Percentiles rank a stretch among this genome's conserved stretches.
phyloP scores from a whole-genome alignment of 2,329 filamentous ascomycete species.

The Alternaria incomplexa region DNA sequence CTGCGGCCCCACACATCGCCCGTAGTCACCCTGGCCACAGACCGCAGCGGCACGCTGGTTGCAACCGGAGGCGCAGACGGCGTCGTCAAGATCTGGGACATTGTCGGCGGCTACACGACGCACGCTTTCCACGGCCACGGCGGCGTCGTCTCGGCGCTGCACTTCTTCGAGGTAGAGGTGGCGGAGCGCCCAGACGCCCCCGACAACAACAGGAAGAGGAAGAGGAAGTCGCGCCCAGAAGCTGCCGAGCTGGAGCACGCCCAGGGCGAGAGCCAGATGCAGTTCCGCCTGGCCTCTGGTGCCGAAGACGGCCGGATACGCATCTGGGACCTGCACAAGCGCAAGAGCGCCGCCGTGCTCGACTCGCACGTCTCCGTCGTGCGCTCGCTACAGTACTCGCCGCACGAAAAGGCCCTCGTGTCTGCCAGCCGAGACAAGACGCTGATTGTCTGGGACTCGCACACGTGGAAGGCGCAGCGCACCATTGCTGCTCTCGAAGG shows the following conservation, averaged over 20 bases:
- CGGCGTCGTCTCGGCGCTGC: slow-evolving; percentile 86
- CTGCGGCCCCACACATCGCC: slow-evolving; percentile 90
- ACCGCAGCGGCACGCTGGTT: slow-evolving; percentile 85
- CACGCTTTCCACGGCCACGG: slow-evolving; percentile 95
- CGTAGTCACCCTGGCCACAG: slow-evolving; percentile 83
- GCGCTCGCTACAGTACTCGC: slow-evolving; percentile 82
- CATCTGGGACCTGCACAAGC: slow-evolving; percentile 89
- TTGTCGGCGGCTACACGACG: slow-evolving; percentile 85
- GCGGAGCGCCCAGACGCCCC: slow-evolving; percentile 54
- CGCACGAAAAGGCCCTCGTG: slow-evolving; percentile 74
- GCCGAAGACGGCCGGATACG: slow-evolving; percentile 92
- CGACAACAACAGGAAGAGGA: slow-evolving; percentile 47
- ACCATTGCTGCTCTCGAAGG: slow-evolving; percentile 85
- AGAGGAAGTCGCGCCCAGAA: slow-evolving; percentile 53
- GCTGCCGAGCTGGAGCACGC: slow-evolving; percentile 50
- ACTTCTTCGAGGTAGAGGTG: slow-evolving; percentile 81
- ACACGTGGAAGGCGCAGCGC: slow-evolving; percentile 80
- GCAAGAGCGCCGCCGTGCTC: slow-evolving; percentile 75
- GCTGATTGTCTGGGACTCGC: slow-evolving; percentile 86
- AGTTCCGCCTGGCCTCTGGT: slow-evolving; percentile 85
- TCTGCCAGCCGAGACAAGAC: slow-evolving; percentile 93
- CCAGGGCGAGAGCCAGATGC: slow-evolving; percentile 56
- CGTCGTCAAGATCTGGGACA: slow-evolving; percentile 95
- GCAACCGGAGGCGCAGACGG: slow-evolving; percentile 94
- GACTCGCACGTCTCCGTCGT: slow-evolving; percentile 96